phyloP scores from a whole-genome alignment of 805 yeast genomes.

The Clavispora vitiphila region DNA sequence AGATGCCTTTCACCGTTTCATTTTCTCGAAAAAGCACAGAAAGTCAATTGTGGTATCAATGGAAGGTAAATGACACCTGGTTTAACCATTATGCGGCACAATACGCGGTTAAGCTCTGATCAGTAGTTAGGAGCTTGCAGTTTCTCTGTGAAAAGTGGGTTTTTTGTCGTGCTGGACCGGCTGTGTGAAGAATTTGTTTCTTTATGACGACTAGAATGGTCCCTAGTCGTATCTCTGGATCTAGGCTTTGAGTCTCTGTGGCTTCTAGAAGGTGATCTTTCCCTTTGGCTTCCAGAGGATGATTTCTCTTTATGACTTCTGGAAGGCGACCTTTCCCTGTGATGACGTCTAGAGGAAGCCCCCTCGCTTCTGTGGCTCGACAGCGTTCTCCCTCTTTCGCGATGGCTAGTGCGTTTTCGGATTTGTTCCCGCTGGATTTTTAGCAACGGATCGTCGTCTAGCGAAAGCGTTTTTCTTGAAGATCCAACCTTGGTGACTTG shows the following conservation, averaged over 20 bases:
- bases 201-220: not conserved
- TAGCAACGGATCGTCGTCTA: conserved; percentile 47
- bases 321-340: not conserved
- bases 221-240: not conserved
- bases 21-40: conserved; percentile 4
- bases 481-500: conserved; percentile 20
- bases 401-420: conserved; percentile 5
- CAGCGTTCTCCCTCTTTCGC: not conserved
- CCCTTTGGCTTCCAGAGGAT: not conserved
- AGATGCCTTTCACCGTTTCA: not conserved
- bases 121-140: not conserved
- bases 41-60: conserved; percentile 21
- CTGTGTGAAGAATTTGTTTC: not conserved
- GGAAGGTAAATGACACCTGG: conserved; percentile 16
- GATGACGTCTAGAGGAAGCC: not conserved
- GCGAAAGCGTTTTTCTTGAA: conserved; percentile 18
- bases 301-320: not conserved
- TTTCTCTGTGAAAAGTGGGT: not conserved
- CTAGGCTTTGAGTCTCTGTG: not conserved
- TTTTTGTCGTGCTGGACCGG: not conserved
- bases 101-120: conserved; percentile 9
- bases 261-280: not conserved
- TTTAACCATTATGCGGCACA: conserved; percentile 18
- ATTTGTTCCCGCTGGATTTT: conserved; percentile 31
- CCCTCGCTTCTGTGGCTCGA: not conserved